Evolutionary conservation across 768 basidiomycete species (phyloP).

Genomic region (Trametes villosa): DNA sequence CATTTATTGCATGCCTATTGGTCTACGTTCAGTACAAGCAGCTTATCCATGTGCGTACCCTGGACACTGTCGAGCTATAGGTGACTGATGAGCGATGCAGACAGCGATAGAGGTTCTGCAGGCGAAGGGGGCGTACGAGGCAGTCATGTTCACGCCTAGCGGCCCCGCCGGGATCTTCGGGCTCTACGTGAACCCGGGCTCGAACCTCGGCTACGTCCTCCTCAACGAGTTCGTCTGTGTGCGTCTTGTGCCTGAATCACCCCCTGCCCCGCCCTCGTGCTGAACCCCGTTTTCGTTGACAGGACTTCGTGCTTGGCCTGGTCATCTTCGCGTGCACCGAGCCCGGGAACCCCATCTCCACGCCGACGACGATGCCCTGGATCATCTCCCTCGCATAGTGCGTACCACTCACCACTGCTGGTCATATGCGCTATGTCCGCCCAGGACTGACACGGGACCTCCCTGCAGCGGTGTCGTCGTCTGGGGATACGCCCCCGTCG

Average conservation of each 20-base stretch:
- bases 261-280: neutral
- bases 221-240: constrained; percentile 63
- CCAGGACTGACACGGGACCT: neutral
- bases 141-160: constrained; percentile 34
- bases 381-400: constrained; percentile 64
- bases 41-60: constrained; percentile 44
- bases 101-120: constrained; percentile 27
- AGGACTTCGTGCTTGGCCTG: constrained; percentile 51
- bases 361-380: constrained; percentile 56
- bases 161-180: constrained; percentile 53
- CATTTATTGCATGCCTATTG: constrained; percentile 62
- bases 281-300: neutral
- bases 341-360: constrained; percentile 60
- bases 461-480: constrained; percentile 52
- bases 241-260: too few species aligned
- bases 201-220: constrained; percentile 50
- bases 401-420: constrained; percentile 31
- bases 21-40: constrained; percentile 67
- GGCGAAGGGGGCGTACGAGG: constrained; percentile 30
- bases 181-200: constrained; percentile 49
- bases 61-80: constrained; percentile 7
- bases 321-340: constrained; percentile 58
- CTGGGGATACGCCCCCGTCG: constrained; percentile 62
- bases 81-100: constrained; percentile 38
- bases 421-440: too few species aligned